Conservation (phyloP, 2,329 filamentous ascomycete species). For the Onygena corvina region DNA sequence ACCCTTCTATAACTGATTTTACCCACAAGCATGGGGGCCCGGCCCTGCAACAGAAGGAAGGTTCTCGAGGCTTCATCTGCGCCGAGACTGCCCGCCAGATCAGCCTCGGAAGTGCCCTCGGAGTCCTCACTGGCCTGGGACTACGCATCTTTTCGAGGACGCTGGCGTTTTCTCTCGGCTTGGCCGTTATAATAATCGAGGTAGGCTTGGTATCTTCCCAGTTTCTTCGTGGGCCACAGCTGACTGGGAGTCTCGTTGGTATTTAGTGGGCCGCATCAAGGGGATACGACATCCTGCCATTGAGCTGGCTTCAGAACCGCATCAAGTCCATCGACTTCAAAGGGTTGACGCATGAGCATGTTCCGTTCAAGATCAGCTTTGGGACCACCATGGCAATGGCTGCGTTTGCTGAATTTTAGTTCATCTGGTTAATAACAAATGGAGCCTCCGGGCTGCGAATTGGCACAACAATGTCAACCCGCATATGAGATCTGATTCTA, state of each 20-base stretch:
- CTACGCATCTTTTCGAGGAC: conserved; percentile 35
- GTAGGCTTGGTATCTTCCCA: conserved; percentile 23
- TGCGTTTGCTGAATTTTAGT: conserved; percentile 35
- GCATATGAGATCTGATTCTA: not conserved
- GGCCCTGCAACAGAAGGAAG: conserved; percentile 16
- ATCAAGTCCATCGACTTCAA: conserved; percentile 32
- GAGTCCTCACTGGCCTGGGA: conserved; percentile 33
- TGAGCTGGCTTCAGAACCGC: conserved; percentile 31
- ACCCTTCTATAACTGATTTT: conserved; percentile 8
- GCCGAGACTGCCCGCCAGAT: conserved; percentile 32
- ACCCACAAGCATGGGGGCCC: not conserved
- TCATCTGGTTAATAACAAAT: no score
- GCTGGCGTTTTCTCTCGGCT: conserved; percentile 33
- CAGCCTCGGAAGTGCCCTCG: conserved; percentile 36
- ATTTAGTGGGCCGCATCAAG: conserved; percentile 35
- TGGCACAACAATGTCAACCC: no score
- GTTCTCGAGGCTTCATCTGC: conserved; percentile 21
- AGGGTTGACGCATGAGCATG: conserved; percentile 28
- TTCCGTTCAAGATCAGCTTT: conserved; percentile 38
- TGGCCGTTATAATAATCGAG: conserved; percentile 35
- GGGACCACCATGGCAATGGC: conserved; percentile 35
- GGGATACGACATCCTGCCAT: conserved; percentile 36
- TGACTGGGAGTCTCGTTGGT: not conserved
- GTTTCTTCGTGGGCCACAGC: not conserved
- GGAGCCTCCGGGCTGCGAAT: no score